A percentile compares a stretch with the other conserved stretches of the same genome.
These are phyloP conservation scores for Daphne laureola DNA, from an alignment of 441 rosid species.

Conservation along the genomic window DNA sequence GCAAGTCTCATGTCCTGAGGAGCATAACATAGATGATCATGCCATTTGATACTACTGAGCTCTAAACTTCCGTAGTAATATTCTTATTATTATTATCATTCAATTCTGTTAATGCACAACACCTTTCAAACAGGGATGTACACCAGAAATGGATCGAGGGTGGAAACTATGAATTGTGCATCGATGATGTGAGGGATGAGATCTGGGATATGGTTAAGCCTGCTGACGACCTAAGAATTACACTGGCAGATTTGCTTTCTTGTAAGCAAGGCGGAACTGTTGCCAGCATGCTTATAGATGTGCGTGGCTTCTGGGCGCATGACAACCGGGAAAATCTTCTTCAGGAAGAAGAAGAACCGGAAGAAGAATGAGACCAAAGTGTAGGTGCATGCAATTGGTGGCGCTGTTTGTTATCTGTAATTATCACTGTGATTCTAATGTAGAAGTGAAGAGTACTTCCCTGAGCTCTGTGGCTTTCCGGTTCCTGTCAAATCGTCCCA, in stretches of 20 bases:
- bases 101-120: not conserved
- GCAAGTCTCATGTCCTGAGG: constrained; percentile 66
- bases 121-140: constrained; percentile 61
- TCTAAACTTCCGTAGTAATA: not conserved
- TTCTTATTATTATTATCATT: constrained; percentile 4
- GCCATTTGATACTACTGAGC: too few relatives aligned
- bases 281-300: constrained; percentile 95
- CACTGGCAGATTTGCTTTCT: constrained; percentile 59
- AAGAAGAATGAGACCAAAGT: constrained; percentile 46
- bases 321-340: constrained; percentile 97
- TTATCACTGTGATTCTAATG: too few relatives aligned
- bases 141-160: constrained; percentile 99
- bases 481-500: too few relatives aligned
- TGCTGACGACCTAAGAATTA: constrained; percentile 61
- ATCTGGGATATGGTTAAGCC: constrained; percentile 99
- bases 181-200: constrained; percentile 95
- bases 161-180: constrained; percentile 91
- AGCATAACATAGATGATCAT: constrained; percentile 24
- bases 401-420: too few relatives aligned
- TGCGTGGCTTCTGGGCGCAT: constrained; percentile 99
- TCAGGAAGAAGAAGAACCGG: constrained; percentile 98
- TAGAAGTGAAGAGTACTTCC: too few relatives aligned
- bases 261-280: constrained; percentile 98
- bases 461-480: too few relatives aligned
- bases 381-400: too few relatives aligned